These are phyloP conservation scores for Camelina sativa DNA, from an alignment of 345 rosid genomes.

Conservation along the genomic window DNA sequence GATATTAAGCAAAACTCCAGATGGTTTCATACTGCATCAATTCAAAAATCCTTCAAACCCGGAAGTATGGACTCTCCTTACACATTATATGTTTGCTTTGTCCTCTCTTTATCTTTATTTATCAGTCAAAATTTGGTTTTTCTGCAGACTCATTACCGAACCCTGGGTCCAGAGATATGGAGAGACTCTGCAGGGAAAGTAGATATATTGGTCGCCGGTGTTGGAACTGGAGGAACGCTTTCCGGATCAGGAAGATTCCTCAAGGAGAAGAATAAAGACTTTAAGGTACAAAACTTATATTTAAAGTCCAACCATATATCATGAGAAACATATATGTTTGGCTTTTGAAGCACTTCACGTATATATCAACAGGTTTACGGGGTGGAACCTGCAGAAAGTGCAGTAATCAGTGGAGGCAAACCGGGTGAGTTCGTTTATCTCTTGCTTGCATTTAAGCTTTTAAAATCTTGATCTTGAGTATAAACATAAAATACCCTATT, in stretches of 20 bases:
- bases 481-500: neutral
- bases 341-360: neutral
- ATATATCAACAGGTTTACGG: constrained; percentile 37
- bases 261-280: constrained; percentile 51
- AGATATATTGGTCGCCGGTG: constrained; percentile 56
- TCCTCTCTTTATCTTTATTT: neutral
- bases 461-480: neutral
- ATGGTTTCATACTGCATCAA: constrained; percentile 56
- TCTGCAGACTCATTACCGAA: constrained; percentile 71
- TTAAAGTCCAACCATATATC: neutral
- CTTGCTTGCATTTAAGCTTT: constrained; percentile 8
- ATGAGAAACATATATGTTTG: constrained; percentile 4
- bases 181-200: constrained; percentile 59
- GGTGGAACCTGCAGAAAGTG: constrained; percentile 44
- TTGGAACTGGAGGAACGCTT: constrained; percentile 73
- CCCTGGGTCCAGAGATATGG: constrained; percentile 83
- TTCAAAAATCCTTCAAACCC: constrained; percentile 62
- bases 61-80: constrained; percentile 37
- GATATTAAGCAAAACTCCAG: constrained; percentile 57
- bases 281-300: constrained; percentile 43
- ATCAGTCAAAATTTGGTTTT: neutral
- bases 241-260: constrained; percentile 59
- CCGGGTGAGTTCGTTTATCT: constrained; percentile 35
- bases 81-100: neutral
- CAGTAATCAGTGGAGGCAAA: constrained; percentile 45